These are phyloP conservation scores for Alliaria petiolata DNA, from an alignment of 345 rosid genomes.

Conservation along the genomic window DNA sequence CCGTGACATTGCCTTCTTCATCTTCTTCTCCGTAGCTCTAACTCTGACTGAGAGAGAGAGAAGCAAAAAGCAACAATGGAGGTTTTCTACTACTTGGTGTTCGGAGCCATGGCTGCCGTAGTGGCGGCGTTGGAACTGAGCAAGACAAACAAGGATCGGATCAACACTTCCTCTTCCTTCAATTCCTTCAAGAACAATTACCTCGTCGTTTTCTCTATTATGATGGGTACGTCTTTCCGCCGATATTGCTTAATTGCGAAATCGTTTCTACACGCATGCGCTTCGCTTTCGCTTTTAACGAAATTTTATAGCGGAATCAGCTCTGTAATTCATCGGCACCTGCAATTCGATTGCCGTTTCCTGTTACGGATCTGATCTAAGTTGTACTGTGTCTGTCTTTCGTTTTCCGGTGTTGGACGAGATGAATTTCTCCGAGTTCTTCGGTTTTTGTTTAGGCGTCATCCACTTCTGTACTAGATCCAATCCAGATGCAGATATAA, in stretches of 20 bases:
- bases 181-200: conserved; percentile 85
- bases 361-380: conserved; percentile 3
- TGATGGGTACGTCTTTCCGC: conserved; percentile 58
- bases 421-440: background rate
- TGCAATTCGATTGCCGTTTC: background rate
- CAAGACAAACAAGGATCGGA: conserved; percentile 67
- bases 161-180: conserved; percentile 73
- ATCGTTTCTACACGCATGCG: background rate
- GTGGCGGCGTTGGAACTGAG: conserved; percentile 72
- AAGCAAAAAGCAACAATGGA: conserved; percentile 47
- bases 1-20: background rate
- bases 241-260: background rate
- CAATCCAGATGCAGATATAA: background rate
- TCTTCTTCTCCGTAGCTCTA: background rate
- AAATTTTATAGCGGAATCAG: background rate
- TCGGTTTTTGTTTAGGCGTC: background rate
- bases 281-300: background rate
- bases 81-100: conserved; percentile 58
- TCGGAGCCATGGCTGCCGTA: conserved; percentile 59
- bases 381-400: background rate
- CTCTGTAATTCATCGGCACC: background rate
- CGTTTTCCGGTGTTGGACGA: background rate
- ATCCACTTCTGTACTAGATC: background rate
- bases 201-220: conserved; percentile 82
- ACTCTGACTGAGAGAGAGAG: background rate